phyloP scores from a whole-genome alignment of 169 alveolate species.

The Plasmodium knowlesi region DNA sequence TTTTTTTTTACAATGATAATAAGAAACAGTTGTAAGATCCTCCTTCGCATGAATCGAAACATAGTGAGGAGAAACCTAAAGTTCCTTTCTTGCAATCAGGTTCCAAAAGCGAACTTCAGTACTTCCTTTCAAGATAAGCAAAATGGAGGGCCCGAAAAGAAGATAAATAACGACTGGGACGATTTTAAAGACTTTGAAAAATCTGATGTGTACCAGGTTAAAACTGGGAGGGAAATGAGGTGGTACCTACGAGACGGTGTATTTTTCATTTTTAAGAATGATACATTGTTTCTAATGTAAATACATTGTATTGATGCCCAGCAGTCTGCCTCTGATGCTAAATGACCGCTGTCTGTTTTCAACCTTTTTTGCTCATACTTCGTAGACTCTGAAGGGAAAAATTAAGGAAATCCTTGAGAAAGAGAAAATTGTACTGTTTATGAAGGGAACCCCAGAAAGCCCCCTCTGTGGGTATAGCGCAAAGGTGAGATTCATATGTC shows the following conservation, averaged over 20 bases:
- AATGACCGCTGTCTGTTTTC: background rate
- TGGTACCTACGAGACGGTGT: background rate
- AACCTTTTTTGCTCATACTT: background rate
- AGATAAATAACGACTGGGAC: background rate
- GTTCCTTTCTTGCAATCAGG: background rate
- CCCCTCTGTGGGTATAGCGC: constrained; percentile 86
- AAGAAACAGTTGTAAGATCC: constrained; percentile 18
- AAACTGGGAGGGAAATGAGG: background rate
- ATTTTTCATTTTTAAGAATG: background rate
- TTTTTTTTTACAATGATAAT: constrained; percentile 46
- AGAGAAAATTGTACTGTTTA: constrained; percentile 74
- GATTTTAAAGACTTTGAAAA: constrained; percentile 67
- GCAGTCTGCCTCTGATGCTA: background rate
- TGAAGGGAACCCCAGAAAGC: constrained; percentile 87
- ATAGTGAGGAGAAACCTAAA: constrained; percentile 18
- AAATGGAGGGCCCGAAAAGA: constrained; percentile 5
- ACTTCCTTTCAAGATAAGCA: constrained; percentile 15
- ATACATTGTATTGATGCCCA: background rate
- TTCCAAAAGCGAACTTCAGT: constrained; percentile 35
- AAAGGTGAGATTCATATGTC: constrained; percentile 52
- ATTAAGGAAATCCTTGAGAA: constrained; percentile 66
- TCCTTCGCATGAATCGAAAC: constrained; percentile 7
- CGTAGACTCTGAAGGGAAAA: constrained; percentile 47
- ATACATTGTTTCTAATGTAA: background rate
- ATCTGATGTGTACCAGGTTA: constrained; percentile 70